Percentiles rank a stretch among this genome's conserved stretches.
Conservation (phyloP, 2,329 filamentous ascomycete species). For the Ceratocystis ficicola region DNA sequence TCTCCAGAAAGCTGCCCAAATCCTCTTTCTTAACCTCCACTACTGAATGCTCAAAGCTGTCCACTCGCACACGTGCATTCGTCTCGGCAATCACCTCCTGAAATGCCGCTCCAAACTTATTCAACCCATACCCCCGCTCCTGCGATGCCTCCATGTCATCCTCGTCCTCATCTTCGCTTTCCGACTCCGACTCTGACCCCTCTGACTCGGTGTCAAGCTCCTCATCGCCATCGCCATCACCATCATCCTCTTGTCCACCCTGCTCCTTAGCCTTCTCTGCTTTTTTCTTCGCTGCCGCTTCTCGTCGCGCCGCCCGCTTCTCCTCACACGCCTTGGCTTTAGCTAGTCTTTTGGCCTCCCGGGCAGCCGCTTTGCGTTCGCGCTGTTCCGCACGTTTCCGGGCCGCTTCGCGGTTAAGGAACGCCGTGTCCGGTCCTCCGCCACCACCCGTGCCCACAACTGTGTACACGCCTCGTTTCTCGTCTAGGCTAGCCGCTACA, state of each 20-base stretch:
- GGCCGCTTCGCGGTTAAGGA: constrained; percentile 54
- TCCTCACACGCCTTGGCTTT: constrained; percentile 49
- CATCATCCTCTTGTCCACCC: constrained; percentile 20
- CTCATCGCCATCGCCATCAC: constrained; percentile 38
- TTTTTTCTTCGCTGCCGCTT: not conserved
- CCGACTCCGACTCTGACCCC: constrained; percentile 26
- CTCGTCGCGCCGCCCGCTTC: constrained; percentile 48
- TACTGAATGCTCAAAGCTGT: constrained; percentile 94
- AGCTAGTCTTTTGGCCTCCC: constrained; percentile 45
- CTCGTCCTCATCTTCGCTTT: constrained; percentile 37
- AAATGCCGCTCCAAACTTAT: constrained; percentile 88
- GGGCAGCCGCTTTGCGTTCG: constrained; percentile 50
- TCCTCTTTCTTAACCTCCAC: constrained; percentile 98
- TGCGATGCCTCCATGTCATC: constrained; percentile 42
- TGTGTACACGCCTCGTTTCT: constrained; percentile 74
- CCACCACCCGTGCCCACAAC: constrained; percentile 88
- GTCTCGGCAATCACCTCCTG: constrained; percentile 91
- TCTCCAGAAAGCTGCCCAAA: constrained; percentile 77
- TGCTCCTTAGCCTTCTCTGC: constrained; percentile 3
- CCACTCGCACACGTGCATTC: constrained; percentile 75
- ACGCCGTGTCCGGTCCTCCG: constrained; percentile 58
- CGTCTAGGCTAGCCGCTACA: constrained; percentile 81
- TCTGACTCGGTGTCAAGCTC: constrained; percentile 36
- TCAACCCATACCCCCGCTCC: constrained; percentile 60
- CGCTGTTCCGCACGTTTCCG: constrained; percentile 51